A percentile compares a stretch with the other conserved stretches of the same genome.
Evolutionary conservation across 768 basidiomycete species (phyloP).

Genomic region (Agrocybe praecox): DNA sequence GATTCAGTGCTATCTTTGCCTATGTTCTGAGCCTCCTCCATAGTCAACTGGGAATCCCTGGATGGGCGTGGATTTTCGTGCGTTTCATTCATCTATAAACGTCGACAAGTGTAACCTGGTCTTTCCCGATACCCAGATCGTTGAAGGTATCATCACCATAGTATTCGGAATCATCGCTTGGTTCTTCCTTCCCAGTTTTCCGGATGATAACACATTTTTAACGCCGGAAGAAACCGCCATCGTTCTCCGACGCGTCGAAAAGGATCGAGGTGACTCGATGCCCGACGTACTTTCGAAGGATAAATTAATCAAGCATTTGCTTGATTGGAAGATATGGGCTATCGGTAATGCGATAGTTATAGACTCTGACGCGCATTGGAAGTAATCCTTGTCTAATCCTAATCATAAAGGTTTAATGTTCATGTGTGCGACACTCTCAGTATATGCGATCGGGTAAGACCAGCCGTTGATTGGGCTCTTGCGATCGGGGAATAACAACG

Average conservation of each 20-base stretch:
- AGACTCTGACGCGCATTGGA: background rate
- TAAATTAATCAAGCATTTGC: no score
- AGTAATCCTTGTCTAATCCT: conserved; percentile 1
- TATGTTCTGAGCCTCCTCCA: conserved; percentile 43
- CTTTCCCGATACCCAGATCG: conserved; percentile 33
- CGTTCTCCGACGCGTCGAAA: conserved; percentile 45
- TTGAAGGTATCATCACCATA: conserved; percentile 54
- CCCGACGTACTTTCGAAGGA: no score
- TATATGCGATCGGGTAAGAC: conserved; percentile 48
- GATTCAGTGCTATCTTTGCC: conserved; percentile 53
- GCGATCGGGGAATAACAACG: background rate
- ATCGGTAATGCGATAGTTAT: no score
- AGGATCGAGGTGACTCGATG: conserved; percentile 51
- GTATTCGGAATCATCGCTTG: no score
- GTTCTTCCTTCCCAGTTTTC: no score
- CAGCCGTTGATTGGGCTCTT: conserved; percentile 1
- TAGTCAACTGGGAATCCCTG: conserved; percentile 42
- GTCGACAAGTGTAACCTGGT: background rate
- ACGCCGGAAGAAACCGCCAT: conserved; percentile 41
- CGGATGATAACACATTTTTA: no score
- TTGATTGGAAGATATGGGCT: no score
- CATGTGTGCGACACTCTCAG: conserved; percentile 51
- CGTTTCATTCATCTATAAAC: no score
- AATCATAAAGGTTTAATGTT: conserved; percentile 43
- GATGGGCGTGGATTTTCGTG: conserved; percentile 62